Conservation (phyloP, 192 early-diverging fungal genomes). For the Backusella sp. region DNA sequence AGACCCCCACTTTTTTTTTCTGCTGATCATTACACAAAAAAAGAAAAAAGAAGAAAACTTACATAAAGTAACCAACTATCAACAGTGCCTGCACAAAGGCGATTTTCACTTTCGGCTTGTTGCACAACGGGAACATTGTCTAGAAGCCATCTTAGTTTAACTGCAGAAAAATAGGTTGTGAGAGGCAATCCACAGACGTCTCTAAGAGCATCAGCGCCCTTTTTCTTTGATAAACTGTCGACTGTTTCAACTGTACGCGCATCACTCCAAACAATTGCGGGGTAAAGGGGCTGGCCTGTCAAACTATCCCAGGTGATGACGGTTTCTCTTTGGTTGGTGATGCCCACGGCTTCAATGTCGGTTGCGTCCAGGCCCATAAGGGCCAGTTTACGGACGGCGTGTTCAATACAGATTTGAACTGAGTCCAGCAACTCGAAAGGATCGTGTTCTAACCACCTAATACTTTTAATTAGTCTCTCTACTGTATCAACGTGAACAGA, state of each 20-base stretch:
- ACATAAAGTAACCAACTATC: constrained; percentile 93
- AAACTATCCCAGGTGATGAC: constrained; percentile 80
- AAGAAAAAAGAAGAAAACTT: constrained; percentile 17
- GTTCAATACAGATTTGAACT: constrained; percentile 64
- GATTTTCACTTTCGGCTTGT: constrained; percentile 69
- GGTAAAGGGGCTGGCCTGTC: constrained; percentile 76
- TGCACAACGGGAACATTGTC: constrained; percentile 74
- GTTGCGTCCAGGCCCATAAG: constrained; percentile 52
- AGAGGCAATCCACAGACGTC: constrained; percentile 83
- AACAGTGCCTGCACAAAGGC: constrained; percentile 81
- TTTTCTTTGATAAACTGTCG: constrained; percentile 51
- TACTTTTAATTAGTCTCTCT: no score
- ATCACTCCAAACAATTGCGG: constrained; percentile 93
- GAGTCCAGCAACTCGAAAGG: constrained; percentile 72
- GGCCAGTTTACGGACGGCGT: constrained; percentile 60
- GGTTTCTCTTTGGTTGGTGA: constrained; percentile 96
- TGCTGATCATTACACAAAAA: not conserved
- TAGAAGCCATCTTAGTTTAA: constrained; percentile 91
- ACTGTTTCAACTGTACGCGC: constrained; percentile 79
- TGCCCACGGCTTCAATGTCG: constrained; percentile 70
- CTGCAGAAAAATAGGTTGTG: constrained; percentile 89
- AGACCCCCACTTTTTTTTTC: not conserved
- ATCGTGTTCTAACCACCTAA: constrained; percentile 87
- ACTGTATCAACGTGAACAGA: not conserved
- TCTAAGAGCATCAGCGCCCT: constrained; percentile 39